Base-by-base conservation (phyloP, 176 grass and related monocot species). In the Sorghum bicolor region DNA sequence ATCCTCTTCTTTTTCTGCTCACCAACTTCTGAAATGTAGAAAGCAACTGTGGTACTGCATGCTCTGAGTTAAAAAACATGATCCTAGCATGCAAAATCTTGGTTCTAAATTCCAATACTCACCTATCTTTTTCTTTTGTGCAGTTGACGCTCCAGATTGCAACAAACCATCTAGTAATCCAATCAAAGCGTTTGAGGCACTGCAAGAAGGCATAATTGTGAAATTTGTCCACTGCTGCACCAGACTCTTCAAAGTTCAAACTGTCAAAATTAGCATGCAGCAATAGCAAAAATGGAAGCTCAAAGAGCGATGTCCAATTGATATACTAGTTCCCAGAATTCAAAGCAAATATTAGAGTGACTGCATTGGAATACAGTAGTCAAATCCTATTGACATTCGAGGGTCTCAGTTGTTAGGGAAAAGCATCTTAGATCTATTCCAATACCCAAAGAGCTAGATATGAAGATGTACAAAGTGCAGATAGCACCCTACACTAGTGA, bases 1-100 rank as follows among this genome's bases (percentile, higher is more conserved):
- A 94, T 88, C 58, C 96, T 92, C 82, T 98, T 98, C 89, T 95
- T 98, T 86, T 89, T 98, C 41, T 74, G 90, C 32, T 98, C 92
- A 57, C 57, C 88, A 31, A 86, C 83, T 92, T 98, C 96, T 98
- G 89, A 55, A 80, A 83, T 81, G 65, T 75, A 94, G 78, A 80
- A 67, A 88, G 13, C 22, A 90, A 77, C 8, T 63, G 82, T 45
- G 38, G 28, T 86, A 87, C 29, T 71, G 67, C 37, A 38, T 80
- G 48, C 7, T 77, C 47, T 53, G 38, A 71, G 70, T 38, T 45
- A 55, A 60, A 80, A 87, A 48, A 6, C 70, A 62, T 34, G 57
- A 82, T 67, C 33, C 57, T 72, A 71, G 40, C 4, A 52, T 72
- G 71, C 7, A 48, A 69, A 66, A 47, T 62, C 17, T 78, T 67